Base-by-base conservation (phyloP, 2,329 filamentous ascomycete species). In the Stagonosporopsis rhizophila region DNA sequence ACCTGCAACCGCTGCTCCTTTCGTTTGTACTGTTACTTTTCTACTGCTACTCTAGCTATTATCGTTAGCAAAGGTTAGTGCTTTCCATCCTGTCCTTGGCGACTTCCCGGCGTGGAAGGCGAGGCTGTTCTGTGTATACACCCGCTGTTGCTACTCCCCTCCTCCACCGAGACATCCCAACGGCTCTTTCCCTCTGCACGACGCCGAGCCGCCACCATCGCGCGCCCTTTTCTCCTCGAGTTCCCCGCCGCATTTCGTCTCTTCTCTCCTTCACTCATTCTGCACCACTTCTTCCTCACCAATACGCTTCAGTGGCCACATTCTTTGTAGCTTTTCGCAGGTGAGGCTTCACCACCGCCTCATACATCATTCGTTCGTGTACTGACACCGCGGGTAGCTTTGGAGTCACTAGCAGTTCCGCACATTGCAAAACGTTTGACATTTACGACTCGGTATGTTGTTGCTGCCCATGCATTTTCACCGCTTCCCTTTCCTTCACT, bases 261-360 rank as follows among this genome's bases (percentile, higher is more conserved):
- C 62, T 61, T 65, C 61, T 62, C 58, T 62, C 61, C 30, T 66
- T 64, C 62, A 66, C 69, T 68, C 64, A 67, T 68, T 70, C 59
- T 61, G 68, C 61, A 69, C 66, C 71, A 74, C 72, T 73, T 72
- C 72, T 72, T 73, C 70, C 68, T 73, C 69, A 73, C 72, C 65
- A 75, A 57, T 74, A 75, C 73, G 70, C 70, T 73, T 77, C 74
- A 76, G 73, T 75, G 75, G 69, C 72, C 73, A 75, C 75, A 76
- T 77, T 77, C 74, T 77, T 77, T 76, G 74, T 76, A 76, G 74
- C 75, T 76, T 75, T 76, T 70, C 71, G 67, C 71, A 73, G 73
- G 73, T 76, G 60, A 61, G 73, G 37, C 49, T 49, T 42, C 49
- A 23, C 17, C 17, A 30, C 25, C 38, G 32, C 39, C 53, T 38